Base-by-base conservation (phyloP, 768 basidiomycete genomes). In the Suillus discolor region DNA sequence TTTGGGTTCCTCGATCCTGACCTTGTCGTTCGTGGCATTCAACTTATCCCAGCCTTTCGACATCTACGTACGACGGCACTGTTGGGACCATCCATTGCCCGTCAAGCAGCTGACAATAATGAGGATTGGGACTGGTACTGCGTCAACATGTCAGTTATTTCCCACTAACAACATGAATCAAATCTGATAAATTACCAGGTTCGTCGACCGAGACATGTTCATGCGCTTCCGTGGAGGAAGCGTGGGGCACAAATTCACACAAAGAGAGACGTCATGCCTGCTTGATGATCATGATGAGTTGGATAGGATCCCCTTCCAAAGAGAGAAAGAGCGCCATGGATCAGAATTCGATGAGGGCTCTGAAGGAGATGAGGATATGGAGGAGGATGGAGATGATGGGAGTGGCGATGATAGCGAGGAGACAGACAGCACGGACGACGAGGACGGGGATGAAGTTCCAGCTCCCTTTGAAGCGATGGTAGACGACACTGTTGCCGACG, bases 201-300 rank as follows among this genome's bases (percentile, higher is more conserved):
- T 81, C 64, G 77, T 78, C 23, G 80, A 82, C 65, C 68, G 78
- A 9, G 81, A 82, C 47, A 83, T 79, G 78, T 65, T 79, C 34
- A 78, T 80, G 74, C 70, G 77, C 20, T 79, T 69, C 62, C 62
- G 66, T 20, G 75, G 75, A 3, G 65, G 72, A 15, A 78, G 74
- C 4, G 66, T 79, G 36, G 78, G 79, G 6, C 78, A 80, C 53
- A 61, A 53, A 34, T 20, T 55, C 18, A 57, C n/a, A 25, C 55
- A 34, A 16, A 39, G n/a, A 44, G 42, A 44, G 42, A 44, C 42
- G 7, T 44, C 42, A 44, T 62, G 44, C 61, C 44, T 62, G 20
- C 39, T 49, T 15, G 42, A 65, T 28, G 45, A 42, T 44, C 18
- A 5, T n/a, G n/a, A 53, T 31, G n/a, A 44, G 11, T 44, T 39